Evolutionary conservation across 139 green algal species (phyloP), one percentile per base, ranked within the genome.

Genomic region (Coelastrella sp.): DNA sequence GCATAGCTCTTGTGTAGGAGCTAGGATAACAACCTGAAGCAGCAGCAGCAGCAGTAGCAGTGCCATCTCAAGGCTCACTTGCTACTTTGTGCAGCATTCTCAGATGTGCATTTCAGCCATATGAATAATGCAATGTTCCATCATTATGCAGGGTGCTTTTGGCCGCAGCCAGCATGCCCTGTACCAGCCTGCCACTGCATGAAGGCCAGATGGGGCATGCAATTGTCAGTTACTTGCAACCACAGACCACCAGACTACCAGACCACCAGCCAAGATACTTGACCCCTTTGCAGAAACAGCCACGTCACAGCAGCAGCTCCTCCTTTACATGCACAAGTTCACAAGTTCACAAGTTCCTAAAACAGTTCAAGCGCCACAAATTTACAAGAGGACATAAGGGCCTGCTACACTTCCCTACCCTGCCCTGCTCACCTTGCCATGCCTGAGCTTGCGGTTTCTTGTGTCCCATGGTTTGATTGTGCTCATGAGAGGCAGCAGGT

Each of bases 1-100:
- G 57, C 96, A 97, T 78, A 99, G 94, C 93, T 99, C 98, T 6
- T 96, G 94, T 0, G 93, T 97, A n/a, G 98, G 98, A 19, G 94
- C 95, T 5, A 99, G 93, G 6, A 99, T 90, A 4, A 99, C 27
- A 0, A 90, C 92, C 91, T 97, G 84, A 20, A 95, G 59, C 58
- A 49, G 80, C 80, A 85, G 20, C 57, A 72, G 78, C 58, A 58
- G 80, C 59, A 73, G 58, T 19, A 72, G 58, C 12, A 83, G 49
- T 9, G 65, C 12, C 78, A 83, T 49, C 35, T 49, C 35, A 49
- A 49, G 35, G 35, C 35, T 49, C 35, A 5, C 35, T 49, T 49
- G 35, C 35, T 49, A 49, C 35, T 49, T 49, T 49, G 35, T 49
- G 35, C 35, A 49, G 35, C 35, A 49, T 49, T 49, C 3, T 49